Percentiles rank a stretch among this genome's conserved stretches.
These are phyloP conservation scores for Monosporozyma solicola DNA, from an alignment of 805 yeast genomes.

Conservation along the genomic window DNA sequence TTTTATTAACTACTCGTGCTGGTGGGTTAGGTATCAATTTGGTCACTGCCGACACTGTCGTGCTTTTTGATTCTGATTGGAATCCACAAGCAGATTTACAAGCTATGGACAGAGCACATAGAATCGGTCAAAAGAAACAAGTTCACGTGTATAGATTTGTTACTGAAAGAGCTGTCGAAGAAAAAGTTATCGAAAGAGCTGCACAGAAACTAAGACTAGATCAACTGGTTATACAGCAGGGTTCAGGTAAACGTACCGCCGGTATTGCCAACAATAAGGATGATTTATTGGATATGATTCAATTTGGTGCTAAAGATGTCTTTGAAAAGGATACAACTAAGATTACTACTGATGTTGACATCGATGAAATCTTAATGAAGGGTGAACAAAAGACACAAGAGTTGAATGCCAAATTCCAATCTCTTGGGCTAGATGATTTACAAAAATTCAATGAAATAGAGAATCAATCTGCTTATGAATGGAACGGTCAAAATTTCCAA, in stretches of 20 bases:
- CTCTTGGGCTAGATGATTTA: conserved; percentile 84
- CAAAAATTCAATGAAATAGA: conserved; percentile 70
- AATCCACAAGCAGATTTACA: conserved; percentile 96
- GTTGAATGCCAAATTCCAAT: conserved; percentile 72
- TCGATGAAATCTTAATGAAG: conserved; percentile 68
- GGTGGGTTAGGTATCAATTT: conserved; percentile 94
- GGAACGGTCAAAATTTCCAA: conserved; percentile 78
- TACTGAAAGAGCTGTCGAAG: conserved; percentile 92
- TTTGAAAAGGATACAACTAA: conserved; percentile 44
- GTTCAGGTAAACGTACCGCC: conserved; percentile 40
- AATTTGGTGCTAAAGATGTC: conserved; percentile 88
- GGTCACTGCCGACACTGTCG: conserved; percentile 85
- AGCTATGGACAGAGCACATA: conserved; percentile 97
- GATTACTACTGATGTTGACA: conserved; percentile 46
- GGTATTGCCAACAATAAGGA: conserved; percentile 42
- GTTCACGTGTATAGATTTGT: conserved; percentile 87
- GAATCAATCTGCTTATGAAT: conserved; percentile 85
- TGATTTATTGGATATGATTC: conserved; percentile 79
- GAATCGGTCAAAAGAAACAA: conserved; percentile 95
- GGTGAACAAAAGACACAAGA: conserved; percentile 78
- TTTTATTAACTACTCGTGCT: conserved; percentile 85
- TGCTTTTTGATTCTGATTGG: conserved; percentile 91
- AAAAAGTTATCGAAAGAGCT: conserved; percentile 89
- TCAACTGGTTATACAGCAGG: conserved; percentile 92
- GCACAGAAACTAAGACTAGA: conserved; percentile 87